Conservation (phyloP, 1,139 yeast genomes). For the Pichia terricola region DNA sequence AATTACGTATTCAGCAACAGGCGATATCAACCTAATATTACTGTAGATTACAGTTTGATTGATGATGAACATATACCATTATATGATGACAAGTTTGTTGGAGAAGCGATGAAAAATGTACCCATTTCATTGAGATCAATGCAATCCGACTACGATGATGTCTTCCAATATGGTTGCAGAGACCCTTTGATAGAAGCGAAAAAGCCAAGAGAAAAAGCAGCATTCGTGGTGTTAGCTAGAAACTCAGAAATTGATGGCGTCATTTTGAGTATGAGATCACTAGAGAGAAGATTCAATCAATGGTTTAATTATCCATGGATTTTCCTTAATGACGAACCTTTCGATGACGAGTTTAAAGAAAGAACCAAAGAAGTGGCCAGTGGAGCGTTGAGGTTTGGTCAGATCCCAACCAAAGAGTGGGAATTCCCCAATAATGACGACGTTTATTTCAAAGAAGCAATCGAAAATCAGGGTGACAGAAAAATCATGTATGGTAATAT, state of each 20-base stretch:
- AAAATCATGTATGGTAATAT: constrained; percentile 73
- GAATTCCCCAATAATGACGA: constrained; percentile 33
- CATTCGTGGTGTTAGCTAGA: constrained; percentile 74
- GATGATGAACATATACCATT: neutral
- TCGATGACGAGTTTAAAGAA: constrained; percentile 50
- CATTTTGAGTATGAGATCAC: constrained; percentile 52
- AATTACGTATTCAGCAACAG: no score
- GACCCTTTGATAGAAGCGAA: constrained; percentile 27
- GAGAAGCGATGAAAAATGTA: constrained; percentile 3
- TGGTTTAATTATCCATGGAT: constrained; percentile 90
- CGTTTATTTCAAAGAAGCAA: constrained; percentile 38
- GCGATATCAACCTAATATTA: no score
- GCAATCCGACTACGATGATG: constrained; percentile 29
- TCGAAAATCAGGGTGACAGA: constrained; percentile 68
- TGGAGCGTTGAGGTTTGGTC: constrained; percentile 58
- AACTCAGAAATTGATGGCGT: constrained; percentile 68
- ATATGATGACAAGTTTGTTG: no score
- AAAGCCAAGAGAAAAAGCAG: constrained; percentile 52
- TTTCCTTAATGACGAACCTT: constrained; percentile 71
- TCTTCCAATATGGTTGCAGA: constrained; percentile 46
- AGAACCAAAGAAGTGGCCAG: constrained; percentile 41
- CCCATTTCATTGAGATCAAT: constrained; percentile 28
- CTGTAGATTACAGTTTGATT: neutral
- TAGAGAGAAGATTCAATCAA: constrained; percentile 82
- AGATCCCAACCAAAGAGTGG: constrained; percentile 46